Conservation (phyloP, 257 asterid species). For the Penstemon newberryi region DNA sequence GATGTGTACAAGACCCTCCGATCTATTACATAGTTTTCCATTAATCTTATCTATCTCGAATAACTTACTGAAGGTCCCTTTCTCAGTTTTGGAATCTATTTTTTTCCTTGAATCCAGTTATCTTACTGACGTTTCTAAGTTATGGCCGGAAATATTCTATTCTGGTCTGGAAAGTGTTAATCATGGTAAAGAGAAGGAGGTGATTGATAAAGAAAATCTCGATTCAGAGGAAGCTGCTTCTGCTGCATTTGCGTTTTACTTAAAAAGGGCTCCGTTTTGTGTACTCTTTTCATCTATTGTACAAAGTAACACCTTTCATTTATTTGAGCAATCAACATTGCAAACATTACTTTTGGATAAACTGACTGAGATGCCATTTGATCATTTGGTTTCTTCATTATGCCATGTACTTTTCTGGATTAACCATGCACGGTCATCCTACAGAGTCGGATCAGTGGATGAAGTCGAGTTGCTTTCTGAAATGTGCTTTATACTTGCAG, state of each 20-base stretch:
- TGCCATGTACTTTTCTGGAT: conserved; percentile 72
- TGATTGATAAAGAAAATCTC: conserved; percentile 25
- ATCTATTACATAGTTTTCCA: conserved; percentile 63
- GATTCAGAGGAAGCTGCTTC: conserved; percentile 51
- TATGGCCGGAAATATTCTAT: conserved; percentile 69
- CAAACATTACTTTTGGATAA: conserved; percentile 65
- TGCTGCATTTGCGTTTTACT: conserved; percentile 56
- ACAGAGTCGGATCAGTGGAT: conserved; percentile 34
- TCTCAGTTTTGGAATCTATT: conserved; percentile 58
- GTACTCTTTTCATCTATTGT: conserved; percentile 63
- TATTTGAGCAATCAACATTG: conserved; percentile 42
- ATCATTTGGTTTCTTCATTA: conserved; percentile 62
- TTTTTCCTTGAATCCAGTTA: conserved; percentile 60
- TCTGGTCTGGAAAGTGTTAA: conserved; percentile 49
- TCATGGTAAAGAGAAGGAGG: conserved; percentile 37
- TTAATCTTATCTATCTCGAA: conserved; percentile 60
- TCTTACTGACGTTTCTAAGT: conserved; percentile 45
- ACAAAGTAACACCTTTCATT: conserved; percentile 42
- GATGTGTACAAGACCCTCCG: conserved; percentile 55
- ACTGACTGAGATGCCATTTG: conserved; percentile 55
- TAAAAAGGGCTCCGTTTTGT: conserved; percentile 60
- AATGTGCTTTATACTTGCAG: conserved; percentile 50
- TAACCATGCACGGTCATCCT: conserved; percentile 47
- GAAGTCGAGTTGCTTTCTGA: conserved; percentile 61
- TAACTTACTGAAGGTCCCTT: conserved; percentile 57